Evolutionary conservation across 2,329 filamentous ascomycete species (phyloP).

Genomic region (Penicillium sp.): DNA sequence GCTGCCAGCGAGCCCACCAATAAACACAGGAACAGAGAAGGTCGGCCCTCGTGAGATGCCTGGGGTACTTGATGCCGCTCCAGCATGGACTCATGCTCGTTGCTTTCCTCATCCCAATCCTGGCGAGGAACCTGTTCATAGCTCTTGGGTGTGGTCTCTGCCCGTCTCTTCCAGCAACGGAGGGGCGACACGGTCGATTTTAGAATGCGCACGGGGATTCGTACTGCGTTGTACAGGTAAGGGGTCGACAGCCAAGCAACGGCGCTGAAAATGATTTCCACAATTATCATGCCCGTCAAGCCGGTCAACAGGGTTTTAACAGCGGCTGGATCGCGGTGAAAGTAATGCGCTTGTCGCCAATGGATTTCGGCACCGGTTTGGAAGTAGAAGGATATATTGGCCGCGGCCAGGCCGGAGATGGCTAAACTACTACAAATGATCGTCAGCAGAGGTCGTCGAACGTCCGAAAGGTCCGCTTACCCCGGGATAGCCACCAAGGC

Average conservation of each 20-base stretch:
- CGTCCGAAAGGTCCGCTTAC: constrained; percentile 6
- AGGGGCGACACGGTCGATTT: not conserved
- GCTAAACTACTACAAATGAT: constrained; percentile 10
- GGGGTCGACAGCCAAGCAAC: constrained; percentile 17
- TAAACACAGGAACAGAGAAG: constrained; percentile 5
- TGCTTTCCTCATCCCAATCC: constrained; percentile 16
- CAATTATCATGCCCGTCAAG: constrained; percentile 20
- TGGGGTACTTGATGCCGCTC: not conserved
- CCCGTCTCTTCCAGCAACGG: constrained; percentile 6
- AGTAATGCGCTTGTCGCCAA: constrained; percentile 25
- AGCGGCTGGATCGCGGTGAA: constrained; percentile 24
- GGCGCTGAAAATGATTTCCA: constrained; percentile 17
- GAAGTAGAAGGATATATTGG: constrained; percentile 27
- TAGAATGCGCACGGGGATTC: constrained; percentile 1
- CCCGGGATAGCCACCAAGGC: constrained; percentile 7
- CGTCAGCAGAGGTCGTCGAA: not conserved
- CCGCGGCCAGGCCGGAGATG: constrained; percentile 21
- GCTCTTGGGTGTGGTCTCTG: not conserved
- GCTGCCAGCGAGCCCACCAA: constrained; percentile 2
- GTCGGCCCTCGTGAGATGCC: not conserved
- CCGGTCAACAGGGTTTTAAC: constrained; percentile 25
- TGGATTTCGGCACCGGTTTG: constrained; percentile 28
- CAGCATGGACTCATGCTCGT: constrained; percentile 4
- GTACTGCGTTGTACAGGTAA: constrained; percentile 13
- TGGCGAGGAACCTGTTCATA: constrained; percentile 15